Conservation (phyloP, 2,329 filamentous ascomycete genomes). For the Catunica adiposa region DNA sequence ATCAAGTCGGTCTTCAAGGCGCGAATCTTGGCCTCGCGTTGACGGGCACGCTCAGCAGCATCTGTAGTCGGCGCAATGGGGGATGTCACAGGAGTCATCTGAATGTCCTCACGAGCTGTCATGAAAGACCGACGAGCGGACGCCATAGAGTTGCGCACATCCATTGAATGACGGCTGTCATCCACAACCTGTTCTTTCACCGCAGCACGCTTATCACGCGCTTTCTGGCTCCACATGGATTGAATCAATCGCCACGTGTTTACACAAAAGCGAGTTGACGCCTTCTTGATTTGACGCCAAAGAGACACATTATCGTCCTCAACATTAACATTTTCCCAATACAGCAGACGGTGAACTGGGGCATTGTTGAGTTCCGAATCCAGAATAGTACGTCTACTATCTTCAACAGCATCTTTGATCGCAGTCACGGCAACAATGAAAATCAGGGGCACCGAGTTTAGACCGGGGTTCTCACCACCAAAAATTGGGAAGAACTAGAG, state of each 20-base stretch:
- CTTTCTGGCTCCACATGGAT: slow-evolving; percentile 34
- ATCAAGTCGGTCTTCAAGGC: slow-evolving; percentile 45
- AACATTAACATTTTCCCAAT: slow-evolving; percentile 89
- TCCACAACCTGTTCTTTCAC: slow-evolving; percentile 29
- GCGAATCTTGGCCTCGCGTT: slow-evolving; percentile 24
- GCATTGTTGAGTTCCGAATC: slow-evolving; percentile 95
- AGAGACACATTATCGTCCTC: slow-evolving; percentile 67
- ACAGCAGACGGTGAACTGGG: slow-evolving; percentile 71
- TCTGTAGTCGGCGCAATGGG: slow-evolving; percentile 34
- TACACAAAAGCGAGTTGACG: slow-evolving; percentile 45
- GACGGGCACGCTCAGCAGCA: slow-evolving; percentile 19
- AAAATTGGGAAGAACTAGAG: slow-evolving; percentile 87
- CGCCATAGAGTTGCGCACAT: slow-evolving; percentile 27
- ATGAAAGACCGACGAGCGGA: slow-evolving; percentile 34
- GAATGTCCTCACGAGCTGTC: slow-evolving; percentile 44
- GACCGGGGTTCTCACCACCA: slow-evolving; percentile 72
- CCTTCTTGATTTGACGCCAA: slow-evolving; percentile 88
- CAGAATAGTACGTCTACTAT: slow-evolving; percentile 78
- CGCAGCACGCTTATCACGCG: slow-evolving; percentile 31
- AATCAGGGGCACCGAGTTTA: slow-evolving; percentile 82
- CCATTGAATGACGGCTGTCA: slow-evolving; percentile 44
- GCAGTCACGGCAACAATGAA: slow-evolving; percentile 79
- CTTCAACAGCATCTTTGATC: slow-evolving; percentile 89
- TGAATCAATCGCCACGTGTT: slow-evolving; percentile 34
- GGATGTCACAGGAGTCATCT: slow-evolving; percentile 69